Base-by-base conservation (phyloP, 768 basidiomycete genomes). In the Rhizopogon sp. region DNA sequence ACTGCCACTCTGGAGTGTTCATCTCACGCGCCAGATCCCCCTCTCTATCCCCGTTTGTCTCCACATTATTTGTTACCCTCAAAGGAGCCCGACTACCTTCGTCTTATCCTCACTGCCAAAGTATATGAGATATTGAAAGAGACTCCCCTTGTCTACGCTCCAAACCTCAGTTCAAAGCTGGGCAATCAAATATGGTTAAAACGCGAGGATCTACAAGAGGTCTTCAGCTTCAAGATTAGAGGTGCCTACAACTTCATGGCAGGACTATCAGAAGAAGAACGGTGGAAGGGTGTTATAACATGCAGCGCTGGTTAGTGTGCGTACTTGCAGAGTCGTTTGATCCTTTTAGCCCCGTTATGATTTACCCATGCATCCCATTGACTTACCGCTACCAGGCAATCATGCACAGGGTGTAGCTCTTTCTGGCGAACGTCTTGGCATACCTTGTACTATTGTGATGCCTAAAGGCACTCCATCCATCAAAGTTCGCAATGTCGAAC, bases 201-300 rank as follows among this genome's bases (percentile, higher is more conserved):
- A 73, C 84, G 97, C 25, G 97, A 99, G 71, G 97, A 99, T 65
- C 79, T 97, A 2, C 96, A 98, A 44, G 88, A 93, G 64, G 97
- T 99, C 17, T 99, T 99, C 70, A 95, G 92, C 69, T 99, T 99
- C 84, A 99, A 99, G 68, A 94, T 98, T 45, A 80, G 97, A 5
- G 97, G 97, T 22, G 97, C 97, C 33, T 99, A 97, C 76, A 99
- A 99, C 70, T 91, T 97, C 64, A 99, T 99, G 96, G 92, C 92
- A 20, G 81, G 81, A 70, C 76, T 99, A 37, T 76, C 77, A 7
- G 86, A 88, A 33, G 92, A 94, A 54, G 96, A 98, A 66, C 79
- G 93, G 55, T 95, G 94, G 91, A 94, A 94, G 71, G 97, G 97
- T 56, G 97, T 99, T 61, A 78, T 98, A 53, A 98, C 97, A 45